These are phyloP conservation scores for Marchantia polymorpha DNA, from an alignment of 225 moss, liverwort and hornwort species.

Conservation along the genomic window DNA sequence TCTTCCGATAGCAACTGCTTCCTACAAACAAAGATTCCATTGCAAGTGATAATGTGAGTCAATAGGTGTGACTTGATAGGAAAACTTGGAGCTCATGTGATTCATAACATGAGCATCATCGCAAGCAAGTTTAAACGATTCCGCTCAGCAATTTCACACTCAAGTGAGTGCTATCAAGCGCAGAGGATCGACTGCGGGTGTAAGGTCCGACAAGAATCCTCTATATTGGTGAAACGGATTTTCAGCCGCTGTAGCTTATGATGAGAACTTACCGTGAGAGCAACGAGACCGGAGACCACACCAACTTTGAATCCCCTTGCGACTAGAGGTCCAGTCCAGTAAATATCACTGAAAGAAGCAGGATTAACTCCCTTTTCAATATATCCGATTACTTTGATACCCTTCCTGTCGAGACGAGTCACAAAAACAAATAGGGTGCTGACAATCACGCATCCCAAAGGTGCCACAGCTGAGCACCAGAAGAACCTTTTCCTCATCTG, in stretches of 20 bases:
- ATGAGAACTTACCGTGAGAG: constrained; percentile 35
- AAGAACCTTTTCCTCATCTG: constrained; percentile 47
- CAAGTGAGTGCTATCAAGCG: too few species aligned
- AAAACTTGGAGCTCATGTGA: too few species aligned
- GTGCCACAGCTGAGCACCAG: constrained; percentile 47
- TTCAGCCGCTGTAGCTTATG: not conserved
- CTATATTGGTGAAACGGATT: not conserved
- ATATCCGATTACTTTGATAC: constrained; percentile 46
- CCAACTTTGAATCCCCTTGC: constrained; percentile 44
- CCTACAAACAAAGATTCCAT: constrained; percentile 3
- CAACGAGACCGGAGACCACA: constrained; percentile 48
- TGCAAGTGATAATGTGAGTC: too few species aligned
- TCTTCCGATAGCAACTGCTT: constrained; percentile 68
- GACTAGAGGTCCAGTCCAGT: constrained; percentile 26
- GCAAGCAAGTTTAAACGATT: too few species aligned
- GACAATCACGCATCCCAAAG: constrained; percentile 42
- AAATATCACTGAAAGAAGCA: constrained; percentile 26
- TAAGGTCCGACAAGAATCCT: not conserved
- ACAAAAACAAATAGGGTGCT: constrained; percentile 38
- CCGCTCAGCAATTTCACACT: too few species aligned
- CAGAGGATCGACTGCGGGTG: not conserved
- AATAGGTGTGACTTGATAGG: too few species aligned
- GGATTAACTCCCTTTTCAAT: constrained; percentile 49
- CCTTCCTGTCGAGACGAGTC: constrained; percentile 39
- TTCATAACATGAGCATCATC: too few species aligned